Base-by-base conservation (phyloP, 331 rosid species). In the Cydonia oblonga region DNA sequence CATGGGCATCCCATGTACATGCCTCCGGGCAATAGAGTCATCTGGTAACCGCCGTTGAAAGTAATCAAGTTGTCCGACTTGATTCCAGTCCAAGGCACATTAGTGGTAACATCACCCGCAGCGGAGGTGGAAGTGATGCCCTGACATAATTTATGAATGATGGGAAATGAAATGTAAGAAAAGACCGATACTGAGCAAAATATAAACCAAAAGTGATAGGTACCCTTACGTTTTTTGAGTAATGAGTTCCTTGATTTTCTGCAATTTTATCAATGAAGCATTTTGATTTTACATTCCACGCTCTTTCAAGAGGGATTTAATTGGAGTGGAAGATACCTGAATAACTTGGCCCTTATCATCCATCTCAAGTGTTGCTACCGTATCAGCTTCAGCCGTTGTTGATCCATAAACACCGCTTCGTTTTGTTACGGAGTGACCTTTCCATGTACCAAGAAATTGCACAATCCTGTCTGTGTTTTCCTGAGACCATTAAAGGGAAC, bases 371-470 rank as follows among this genome's bases (percentile, higher is more conserved):
- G 84, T 76, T 46, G 87, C 83, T 64, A 86, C 77, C 0, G 88
- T 86, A 66, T 86, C 85, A 18, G 96, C 96, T 80, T 91, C 86
- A 40, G 96, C 71, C 65, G 88, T 85, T 56, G 98, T 93, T 63
- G 96, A 73, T 83, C 98, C 98, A 80, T 93, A 93, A 18, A 91
- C 96, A 52, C 98, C 98, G 68, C 98, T 93, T 35, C 98, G 84
- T 66, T 91, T 93, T 30, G 98, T 93, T 60, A 84, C 33, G 6
- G 97, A 93, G 60, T 72, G 89, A 22, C 98, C 98, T 79, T 86
- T 89, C 98, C 98, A 93, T 71, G 81, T 81, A n/a, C 98, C 98
- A 58, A 93, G 91, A 86, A 89, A 93, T 12, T 96, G 93, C 24
- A 66, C 26, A 80, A 91, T 77, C 87, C 91, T 84, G 76, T 81